These are phyloP conservation scores for Moniliella sp. DNA, from an alignment of 1,284 basidiomycete species.

Conservation along the genomic window DNA sequence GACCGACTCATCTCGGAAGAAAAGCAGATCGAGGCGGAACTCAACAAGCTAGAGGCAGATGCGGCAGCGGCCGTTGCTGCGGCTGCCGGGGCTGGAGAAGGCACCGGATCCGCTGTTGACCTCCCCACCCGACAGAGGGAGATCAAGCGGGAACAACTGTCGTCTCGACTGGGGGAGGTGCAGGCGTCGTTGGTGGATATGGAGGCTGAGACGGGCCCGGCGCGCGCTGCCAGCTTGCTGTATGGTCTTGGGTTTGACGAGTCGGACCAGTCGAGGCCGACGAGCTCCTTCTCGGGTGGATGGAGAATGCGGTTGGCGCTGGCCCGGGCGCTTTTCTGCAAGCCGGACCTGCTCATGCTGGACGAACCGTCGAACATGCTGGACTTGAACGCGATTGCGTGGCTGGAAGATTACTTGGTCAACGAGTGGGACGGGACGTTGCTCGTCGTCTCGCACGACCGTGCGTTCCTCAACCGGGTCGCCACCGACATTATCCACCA, in stretches of 20 bases:
- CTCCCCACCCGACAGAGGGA: slow-evolving; percentile 31
- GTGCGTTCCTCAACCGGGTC: slow-evolving; percentile 88
- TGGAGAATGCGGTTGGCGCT: slow-evolving; percentile 99
- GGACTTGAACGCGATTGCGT: slow-evolving; percentile 42
- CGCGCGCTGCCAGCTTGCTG: slow-evolving; percentile 66
- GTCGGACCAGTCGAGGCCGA: slow-evolving; percentile 47
- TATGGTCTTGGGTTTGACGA: slow-evolving; percentile 81
- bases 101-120: slow-evolving; percentile 19
- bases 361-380: slow-evolving; percentile 59
- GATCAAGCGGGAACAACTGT: slow-evolving; percentile 50
- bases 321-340: slow-evolving; percentile 83
- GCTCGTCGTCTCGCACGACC: slow-evolving; percentile 91
- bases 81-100: slow-evolving; percentile 5
- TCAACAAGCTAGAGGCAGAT: slow-evolving; percentile 19
- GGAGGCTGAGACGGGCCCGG: slow-evolving; percentile 78
- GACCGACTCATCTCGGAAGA: slow-evolving; percentile 25
- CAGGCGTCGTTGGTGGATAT: slow-evolving; percentile 78
- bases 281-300: slow-evolving; percentile 81
- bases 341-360: slow-evolving; percentile 36
- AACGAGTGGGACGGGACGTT: slow-evolving; percentile 69
- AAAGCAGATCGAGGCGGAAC: slow-evolving; percentile 14
- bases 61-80: slow-evolving; percentile 12
- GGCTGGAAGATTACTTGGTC: slow-evolving; percentile 46
- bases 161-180: slow-evolving; percentile 69
- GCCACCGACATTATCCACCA: slow-evolving; percentile 96